phyloP scores from a whole-genome alignment of 768 basidiomycete genomes.

The Cyclocybe aegerita region DNA sequence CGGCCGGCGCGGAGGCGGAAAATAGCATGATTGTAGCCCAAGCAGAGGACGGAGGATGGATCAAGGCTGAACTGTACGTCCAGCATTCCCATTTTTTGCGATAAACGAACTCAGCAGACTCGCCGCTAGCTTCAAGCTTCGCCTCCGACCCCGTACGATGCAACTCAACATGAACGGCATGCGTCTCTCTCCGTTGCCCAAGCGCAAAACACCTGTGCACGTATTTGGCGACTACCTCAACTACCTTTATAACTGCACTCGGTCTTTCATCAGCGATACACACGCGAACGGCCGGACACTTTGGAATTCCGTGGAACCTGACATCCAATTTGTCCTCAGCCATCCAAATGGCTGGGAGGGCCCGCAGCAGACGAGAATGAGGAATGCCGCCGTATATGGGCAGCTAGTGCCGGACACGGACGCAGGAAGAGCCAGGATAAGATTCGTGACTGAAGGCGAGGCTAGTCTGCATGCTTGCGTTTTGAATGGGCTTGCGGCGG shows the following conservation, averaged over 20 bases:
- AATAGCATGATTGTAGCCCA: slow-evolving; percentile 52
- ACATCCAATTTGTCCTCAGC: slow-evolving; percentile 73
- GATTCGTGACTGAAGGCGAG: slow-evolving; percentile 84
- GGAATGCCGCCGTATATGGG: slow-evolving; percentile 69
- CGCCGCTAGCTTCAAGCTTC: slow-evolving; percentile 68
- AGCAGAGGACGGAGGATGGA: slow-evolving; percentile 80
- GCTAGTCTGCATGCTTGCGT: slow-evolving; percentile 83
- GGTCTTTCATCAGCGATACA: slow-evolving; percentile 76
- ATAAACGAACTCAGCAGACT: background rate
- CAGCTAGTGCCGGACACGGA: slow-evolving; percentile 75
- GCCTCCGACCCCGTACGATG: slow-evolving; percentile 76
- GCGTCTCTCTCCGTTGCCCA: slow-evolving; percentile 67
- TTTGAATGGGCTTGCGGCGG: slow-evolving; percentile 72
- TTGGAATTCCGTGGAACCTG: slow-evolving; percentile 69
- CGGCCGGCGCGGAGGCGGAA: slow-evolving; percentile 79
- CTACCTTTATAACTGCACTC: slow-evolving; percentile 74
- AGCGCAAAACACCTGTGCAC: slow-evolving; percentile 65
- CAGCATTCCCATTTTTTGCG: background rate
- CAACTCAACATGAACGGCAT: slow-evolving; percentile 83
- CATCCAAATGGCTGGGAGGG: slow-evolving; percentile 87
- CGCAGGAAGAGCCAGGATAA: slow-evolving; percentile 68
- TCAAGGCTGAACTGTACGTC: slow-evolving; percentile 71
- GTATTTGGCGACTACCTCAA: slow-evolving; percentile 80
- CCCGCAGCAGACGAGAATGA: slow-evolving; percentile 76
- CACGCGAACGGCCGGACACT: slow-evolving; percentile 72